phyloP scores from a whole-genome alignment of 176 grass and related monocot species.

The Oryza australiensis region DNA sequence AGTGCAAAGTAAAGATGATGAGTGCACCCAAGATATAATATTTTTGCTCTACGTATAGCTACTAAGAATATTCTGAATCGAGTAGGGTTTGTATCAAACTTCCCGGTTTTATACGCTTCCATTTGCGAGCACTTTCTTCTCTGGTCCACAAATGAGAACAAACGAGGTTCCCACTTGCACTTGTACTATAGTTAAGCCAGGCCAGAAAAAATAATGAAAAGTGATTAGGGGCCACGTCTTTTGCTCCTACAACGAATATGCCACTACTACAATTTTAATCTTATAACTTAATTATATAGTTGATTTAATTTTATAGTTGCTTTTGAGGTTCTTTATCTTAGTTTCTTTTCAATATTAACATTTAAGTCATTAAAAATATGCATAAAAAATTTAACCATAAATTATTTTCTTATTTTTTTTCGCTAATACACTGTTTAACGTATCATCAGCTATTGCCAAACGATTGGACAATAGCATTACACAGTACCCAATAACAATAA shows the following conservation, averaged over 20 bases:
- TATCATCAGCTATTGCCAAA: no score
- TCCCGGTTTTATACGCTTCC: not conserved
- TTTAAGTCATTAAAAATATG: no score
- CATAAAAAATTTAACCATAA: no score
- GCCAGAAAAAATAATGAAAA: not conserved
- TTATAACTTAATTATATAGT: no score
- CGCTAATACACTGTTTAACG: no score
- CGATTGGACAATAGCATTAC: not conserved
- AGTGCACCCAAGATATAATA: not conserved
- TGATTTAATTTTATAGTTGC: no score
- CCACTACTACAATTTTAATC: no score
- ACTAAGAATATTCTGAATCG: not conserved
- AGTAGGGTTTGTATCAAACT: conserved; percentile 7
- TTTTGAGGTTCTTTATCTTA: no score
- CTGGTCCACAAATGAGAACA: not conserved
- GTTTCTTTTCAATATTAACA: no score
- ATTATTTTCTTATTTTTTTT: no score
- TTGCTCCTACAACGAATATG: no score
- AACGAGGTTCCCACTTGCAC: not conserved
- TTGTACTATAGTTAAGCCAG: not conserved
- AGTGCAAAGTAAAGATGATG: not conserved
- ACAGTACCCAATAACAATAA: not conserved
- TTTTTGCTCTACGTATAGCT: not conserved
- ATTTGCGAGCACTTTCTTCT: not conserved
- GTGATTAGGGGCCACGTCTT: no score